Evolutionary conservation across 2,329 filamentous ascomycete species (phyloP).

Genomic region (Paraphoma sp.): DNA sequence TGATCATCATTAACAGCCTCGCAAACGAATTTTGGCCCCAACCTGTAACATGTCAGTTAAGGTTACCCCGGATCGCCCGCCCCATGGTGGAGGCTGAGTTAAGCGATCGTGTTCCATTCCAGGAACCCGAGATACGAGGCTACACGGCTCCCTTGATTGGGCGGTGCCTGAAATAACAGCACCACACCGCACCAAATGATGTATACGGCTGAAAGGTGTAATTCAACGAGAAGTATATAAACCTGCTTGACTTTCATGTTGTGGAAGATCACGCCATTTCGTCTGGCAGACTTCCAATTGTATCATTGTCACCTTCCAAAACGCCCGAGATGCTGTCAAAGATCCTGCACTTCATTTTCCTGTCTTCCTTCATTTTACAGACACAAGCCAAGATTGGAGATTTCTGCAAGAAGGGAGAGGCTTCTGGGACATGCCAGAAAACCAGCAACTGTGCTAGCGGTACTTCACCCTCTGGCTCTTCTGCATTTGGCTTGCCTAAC

Average conservation of each 20-base stretch:
- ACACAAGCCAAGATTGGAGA: neutral
- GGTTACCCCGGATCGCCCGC: neutral
- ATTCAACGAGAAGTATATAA: neutral
- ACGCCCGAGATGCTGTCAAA: too few relatives aligned
- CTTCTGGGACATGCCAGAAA: constrained; percentile 2
- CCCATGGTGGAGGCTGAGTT: neutral
- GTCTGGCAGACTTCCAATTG: too few relatives aligned
- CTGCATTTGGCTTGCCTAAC: too few relatives aligned
- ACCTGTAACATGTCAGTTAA: neutral
- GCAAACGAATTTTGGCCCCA: neutral
- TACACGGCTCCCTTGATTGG: neutral
- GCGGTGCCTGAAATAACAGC: neutral
- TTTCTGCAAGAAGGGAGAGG: constrained; percentile 1
- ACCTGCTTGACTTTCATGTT: too few relatives aligned
- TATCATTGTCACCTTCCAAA: too few relatives aligned
- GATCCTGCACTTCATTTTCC: neutral
- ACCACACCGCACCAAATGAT: neutral
- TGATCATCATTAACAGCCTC: neutral
- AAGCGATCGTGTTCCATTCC: neutral
- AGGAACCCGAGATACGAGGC: neutral
- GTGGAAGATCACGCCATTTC: too few relatives aligned
- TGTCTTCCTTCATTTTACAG: neutral
- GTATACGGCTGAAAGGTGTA: neutral
- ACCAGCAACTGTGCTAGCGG: neutral
- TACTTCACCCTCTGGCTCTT: neutral